A percentile compares a stretch with the other conserved stretches of the same genome.
Evolutionary conservation across 2,329 filamentous ascomycete genomes (phyloP).

Genomic region (Paecilomyces formosus): DNA sequence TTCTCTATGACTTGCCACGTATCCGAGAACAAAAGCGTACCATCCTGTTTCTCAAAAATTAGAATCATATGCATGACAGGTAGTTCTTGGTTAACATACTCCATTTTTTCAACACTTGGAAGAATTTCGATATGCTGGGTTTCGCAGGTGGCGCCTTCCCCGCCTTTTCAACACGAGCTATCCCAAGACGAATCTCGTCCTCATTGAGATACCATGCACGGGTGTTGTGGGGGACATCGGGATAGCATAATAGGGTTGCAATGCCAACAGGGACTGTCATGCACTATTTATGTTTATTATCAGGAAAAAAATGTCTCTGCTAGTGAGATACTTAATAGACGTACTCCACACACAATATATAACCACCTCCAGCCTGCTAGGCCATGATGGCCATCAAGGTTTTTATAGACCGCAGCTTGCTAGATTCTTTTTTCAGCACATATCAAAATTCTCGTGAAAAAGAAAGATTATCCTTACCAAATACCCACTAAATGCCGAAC

Average conservation of each 20-base stretch:
- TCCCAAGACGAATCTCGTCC: constrained; percentile 31
- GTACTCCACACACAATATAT: constrained; percentile 17
- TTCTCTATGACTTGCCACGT: constrained; percentile 13
- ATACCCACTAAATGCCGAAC: constrained; percentile 19
- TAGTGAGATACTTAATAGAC: not conserved
- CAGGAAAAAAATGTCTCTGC: not conserved
- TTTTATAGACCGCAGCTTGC: constrained; percentile 20
- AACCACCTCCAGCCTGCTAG: constrained; percentile 28
- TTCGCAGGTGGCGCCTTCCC: constrained; percentile 21
- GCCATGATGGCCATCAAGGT: constrained; percentile 20
- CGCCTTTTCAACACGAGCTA: constrained; percentile 39
- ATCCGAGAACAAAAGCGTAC: constrained; percentile 22
- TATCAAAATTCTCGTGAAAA: not conserved
- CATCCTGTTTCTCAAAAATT: constrained; percentile 7
- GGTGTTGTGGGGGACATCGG: constrained; percentile 38
- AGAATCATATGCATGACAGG: constrained; percentile 10
- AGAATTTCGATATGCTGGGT: constrained; percentile 14
- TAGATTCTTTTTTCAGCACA: not conserved
- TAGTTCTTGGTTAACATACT: not conserved
- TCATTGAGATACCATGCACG: constrained; percentile 35
- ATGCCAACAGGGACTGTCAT: constrained; percentile 43
- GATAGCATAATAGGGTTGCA: constrained; percentile 36
- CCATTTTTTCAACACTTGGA: not conserved
- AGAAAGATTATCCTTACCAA: constrained; percentile 5
- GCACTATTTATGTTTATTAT: constrained; percentile 6